Evolutionary conservation across 164 flowering plant species (phyloP).

Genomic region (Nymphaea colorata): DNA sequence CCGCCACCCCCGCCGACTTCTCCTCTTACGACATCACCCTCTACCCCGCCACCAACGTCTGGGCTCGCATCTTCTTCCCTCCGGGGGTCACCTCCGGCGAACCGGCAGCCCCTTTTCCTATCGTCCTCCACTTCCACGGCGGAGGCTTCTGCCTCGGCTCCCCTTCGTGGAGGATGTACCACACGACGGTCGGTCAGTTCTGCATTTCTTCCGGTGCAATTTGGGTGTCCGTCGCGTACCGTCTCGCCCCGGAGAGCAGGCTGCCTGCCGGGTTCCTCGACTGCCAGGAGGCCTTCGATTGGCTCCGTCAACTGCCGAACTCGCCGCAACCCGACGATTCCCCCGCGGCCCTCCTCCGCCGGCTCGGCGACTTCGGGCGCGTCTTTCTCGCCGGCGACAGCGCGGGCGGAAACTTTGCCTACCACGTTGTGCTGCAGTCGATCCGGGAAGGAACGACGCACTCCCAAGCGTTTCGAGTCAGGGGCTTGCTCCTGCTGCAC

Average conservation of each 20-base stretch:
- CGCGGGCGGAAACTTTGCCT: constrained; percentile 1
- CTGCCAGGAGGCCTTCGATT: not conserved
- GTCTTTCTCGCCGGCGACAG: constrained; percentile 1
- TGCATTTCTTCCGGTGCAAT: not conserved
- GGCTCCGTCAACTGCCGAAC: not conserved
- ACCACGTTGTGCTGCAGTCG: not conserved
- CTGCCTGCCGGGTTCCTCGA: constrained; percentile 2
- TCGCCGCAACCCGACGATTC: not conserved
- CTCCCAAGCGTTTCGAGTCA: not conserved
- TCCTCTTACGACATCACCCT: not conserved
- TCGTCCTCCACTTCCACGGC: constrained; percentile 1
- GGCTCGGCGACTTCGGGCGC: not conserved
- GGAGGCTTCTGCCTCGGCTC: constrained; percentile 1
- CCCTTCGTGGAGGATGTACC: not conserved
- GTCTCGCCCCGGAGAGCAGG: constrained; percentile 2
- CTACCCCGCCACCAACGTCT: not conserved
- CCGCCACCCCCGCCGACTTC: not conserved
- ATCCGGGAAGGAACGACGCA: not conserved
- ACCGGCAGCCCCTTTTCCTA: not conserved
- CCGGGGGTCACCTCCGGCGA: not conserved
- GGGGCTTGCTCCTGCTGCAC: not conserved
- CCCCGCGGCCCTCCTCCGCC: not conserved
- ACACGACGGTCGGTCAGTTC: not conserved
- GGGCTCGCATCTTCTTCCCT: constrained; percentile 2
- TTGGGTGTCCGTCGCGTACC: constrained; percentile 4